These are phyloP conservation scores for Ajuga chamaepitys DNA, from an alignment of 257 asterid genomes.

Conservation along the genomic window DNA sequence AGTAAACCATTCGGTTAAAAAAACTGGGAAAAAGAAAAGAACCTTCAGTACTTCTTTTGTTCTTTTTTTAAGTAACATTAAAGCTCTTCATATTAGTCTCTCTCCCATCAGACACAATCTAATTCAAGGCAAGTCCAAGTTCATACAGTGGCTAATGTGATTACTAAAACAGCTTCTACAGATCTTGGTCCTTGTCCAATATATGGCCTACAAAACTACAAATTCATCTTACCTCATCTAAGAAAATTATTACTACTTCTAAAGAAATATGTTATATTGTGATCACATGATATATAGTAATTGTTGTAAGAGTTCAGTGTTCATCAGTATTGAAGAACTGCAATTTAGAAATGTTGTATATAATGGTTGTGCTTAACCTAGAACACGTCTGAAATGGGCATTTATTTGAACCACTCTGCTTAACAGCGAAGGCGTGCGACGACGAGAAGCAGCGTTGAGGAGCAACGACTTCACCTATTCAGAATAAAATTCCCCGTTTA, in stretches of 20 bases:
- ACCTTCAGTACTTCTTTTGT: background rate
- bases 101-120: slow-evolving; percentile 9
- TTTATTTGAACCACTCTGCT: slow-evolving; percentile 62
- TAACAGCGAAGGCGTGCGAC: too few species aligned
- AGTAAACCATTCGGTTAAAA: slow-evolving; percentile 13
- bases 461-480: too few species aligned
- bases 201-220: background rate
- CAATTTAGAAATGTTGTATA: background rate
- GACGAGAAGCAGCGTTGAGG: too few species aligned
- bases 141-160: background rate
- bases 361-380: slow-evolving; percentile 46
- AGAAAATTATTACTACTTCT: background rate
- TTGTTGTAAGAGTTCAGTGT: background rate
- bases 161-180: background rate
- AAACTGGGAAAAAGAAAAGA: background rate
- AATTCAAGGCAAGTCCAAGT: background rate
- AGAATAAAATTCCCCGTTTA: too few species aligned
- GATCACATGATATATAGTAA: background rate
- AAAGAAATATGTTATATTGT: slow-evolving; percentile 3
- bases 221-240: background rate
- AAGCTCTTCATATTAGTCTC: background rate
- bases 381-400: slow-evolving; percentile 59
- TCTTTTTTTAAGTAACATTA: background rate
- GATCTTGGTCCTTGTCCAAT: background rate
- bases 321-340: slow-evolving; percentile 7